Conservation (phyloP, 257 asterid genomes). For the Solanum dulcamara region DNA sequence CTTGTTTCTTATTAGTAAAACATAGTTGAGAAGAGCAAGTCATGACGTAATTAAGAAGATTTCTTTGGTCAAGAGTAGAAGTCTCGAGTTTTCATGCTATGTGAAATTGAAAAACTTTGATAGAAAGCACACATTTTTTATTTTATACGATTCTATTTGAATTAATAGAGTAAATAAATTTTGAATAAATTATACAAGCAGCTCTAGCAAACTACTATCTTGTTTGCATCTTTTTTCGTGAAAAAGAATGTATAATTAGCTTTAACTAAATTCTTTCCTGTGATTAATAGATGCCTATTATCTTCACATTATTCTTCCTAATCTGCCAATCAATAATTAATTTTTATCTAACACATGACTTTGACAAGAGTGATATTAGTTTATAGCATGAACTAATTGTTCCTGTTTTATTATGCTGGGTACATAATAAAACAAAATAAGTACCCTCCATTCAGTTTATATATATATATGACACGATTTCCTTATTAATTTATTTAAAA, state of each 20-base stretch:
- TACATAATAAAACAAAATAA: not conserved
- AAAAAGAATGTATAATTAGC: not conserved
- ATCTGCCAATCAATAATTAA: not conserved
- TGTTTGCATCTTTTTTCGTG: not conserved
- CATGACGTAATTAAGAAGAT: not conserved
- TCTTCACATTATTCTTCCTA: not conserved
- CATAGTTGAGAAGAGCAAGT: not conserved
- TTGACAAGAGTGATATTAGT: not conserved
- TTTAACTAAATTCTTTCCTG: not conserved
- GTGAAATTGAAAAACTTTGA: not conserved
- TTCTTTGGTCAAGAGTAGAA: not conserved
- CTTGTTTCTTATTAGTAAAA: not conserved
- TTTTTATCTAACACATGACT: not conserved
- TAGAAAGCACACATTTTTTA: not conserved
- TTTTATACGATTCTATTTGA: not conserved
- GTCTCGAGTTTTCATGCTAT: not conserved
- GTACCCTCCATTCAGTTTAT: not conserved
- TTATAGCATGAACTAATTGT: not conserved
- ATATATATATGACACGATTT: no score
- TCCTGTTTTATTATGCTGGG: not conserved
- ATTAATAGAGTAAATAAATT: not conserved
- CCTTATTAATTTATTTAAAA: no score
- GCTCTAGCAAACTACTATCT: not conserved
- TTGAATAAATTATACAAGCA: not conserved
- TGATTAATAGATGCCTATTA: not conserved